phyloP scores from a whole-genome alignment of 305 asterid genomes.

The Fraxinus floribunda region DNA sequence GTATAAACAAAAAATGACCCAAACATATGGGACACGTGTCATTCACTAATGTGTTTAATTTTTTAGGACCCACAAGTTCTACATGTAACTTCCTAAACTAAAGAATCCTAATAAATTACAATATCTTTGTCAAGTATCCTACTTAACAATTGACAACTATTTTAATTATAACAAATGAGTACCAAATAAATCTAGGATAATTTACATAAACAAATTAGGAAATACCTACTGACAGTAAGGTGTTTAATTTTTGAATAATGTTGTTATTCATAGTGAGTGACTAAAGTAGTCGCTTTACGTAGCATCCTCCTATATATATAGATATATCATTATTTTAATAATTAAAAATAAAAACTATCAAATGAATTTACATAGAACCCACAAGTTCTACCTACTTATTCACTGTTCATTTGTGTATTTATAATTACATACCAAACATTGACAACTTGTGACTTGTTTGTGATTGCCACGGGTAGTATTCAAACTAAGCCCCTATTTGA shows the following conservation, averaged over 20 bases:
- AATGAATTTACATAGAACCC: not conserved
- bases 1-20: no score
- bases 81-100: no score
- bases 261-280: not conserved
- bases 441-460: not conserved
- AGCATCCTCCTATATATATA: no score
- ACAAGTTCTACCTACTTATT: not conserved
- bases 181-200: not conserved
- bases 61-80: no score
- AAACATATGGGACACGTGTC: no score
- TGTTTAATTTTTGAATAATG: not conserved
- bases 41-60: no score
- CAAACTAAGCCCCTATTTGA: no score
- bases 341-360: not conserved
- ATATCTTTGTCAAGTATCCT: not conserved
- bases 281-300: not conserved
- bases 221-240: not conserved
- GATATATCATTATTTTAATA: not conserved
- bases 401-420: no score
- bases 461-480: not conserved
- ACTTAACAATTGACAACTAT: not conserved
- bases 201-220: not conserved
- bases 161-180: no score
- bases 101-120: no score
- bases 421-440: not conserved